Percentiles rank a stretch among this genome's conserved stretches.
phyloP scores from a whole-genome alignment of 768 basidiomycete species.

The Mycena indigotica region DNA sequence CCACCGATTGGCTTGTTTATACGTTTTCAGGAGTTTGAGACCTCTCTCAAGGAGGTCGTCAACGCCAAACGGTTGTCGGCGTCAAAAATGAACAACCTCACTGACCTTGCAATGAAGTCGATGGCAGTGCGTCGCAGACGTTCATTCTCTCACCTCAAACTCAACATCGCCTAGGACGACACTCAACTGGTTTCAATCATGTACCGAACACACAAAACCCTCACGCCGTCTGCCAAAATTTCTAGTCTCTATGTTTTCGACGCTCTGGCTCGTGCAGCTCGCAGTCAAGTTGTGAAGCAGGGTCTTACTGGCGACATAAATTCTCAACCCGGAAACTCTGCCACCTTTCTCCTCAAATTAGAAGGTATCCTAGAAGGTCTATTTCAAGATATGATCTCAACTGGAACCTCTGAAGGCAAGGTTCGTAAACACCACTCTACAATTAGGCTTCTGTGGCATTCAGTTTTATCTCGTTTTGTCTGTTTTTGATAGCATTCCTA shows the following conservation, averaged over 20 bases:
- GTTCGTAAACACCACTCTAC: too few species aligned
- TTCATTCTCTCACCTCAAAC: neutral
- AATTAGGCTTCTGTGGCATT: too few species aligned
- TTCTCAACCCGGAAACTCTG: slow-evolving; percentile 65
- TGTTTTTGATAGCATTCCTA: slow-evolving; percentile 38
- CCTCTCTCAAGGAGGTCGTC: slow-evolving; percentile 79
- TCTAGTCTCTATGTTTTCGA: slow-evolving; percentile 93
- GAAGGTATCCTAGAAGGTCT: slow-evolving; percentile 90
- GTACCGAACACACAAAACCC: slow-evolving; percentile 85
- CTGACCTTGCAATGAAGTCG: slow-evolving; percentile 73
- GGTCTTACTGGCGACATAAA: slow-evolving; percentile 57
- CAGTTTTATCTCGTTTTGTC: neutral
- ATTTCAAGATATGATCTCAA: slow-evolving; percentile 78
- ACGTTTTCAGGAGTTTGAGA: slow-evolving; percentile 71
- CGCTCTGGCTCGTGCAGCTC: slow-evolving; percentile 85
- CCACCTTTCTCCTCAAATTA: slow-evolving; percentile 85
- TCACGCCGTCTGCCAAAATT: slow-evolving; percentile 70
- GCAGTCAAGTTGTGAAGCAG: slow-evolving; percentile 66
- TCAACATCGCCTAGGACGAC: slow-evolving; percentile 61
- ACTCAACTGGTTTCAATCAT: slow-evolving; percentile 86
- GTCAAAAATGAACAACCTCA: slow-evolving; percentile 80
- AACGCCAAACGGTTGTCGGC: slow-evolving; percentile 81
- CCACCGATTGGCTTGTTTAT: slow-evolving; percentile 10
- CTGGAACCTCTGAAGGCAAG: slow-evolving; percentile 73
- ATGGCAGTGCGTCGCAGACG: slow-evolving; percentile 61